Base-by-base conservation (phyloP, 2,329 filamentous ascomycete species). In the Cercospora sp. region DNA sequence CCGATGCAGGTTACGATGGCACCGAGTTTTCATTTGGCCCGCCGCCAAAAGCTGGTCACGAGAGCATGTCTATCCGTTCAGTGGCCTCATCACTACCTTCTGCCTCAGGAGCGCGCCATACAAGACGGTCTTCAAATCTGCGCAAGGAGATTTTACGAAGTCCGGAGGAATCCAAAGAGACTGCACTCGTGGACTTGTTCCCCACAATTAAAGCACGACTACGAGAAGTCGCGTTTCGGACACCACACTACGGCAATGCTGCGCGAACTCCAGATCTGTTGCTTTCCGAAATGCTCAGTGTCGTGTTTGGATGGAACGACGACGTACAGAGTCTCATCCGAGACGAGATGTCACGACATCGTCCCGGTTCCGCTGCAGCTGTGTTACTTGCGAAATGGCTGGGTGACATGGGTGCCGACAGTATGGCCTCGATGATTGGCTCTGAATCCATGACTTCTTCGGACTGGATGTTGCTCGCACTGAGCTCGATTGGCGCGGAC, bases 381-480 rank as follows among this genome's bases (percentile, higher is more conserved):
- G 91, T 98, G 62, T 85, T 98, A 45, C 85, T 99, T 4, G 87
- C 92, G 1, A 97, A 96, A 79, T 99, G 95, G 95, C 86, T 99
- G 0, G 93, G 94, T 13, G 91, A 97, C 70, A 88, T 92, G 43
- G 89, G 93, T 68, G 86, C 90, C 0, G 93, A 97, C 74, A 86
- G 93, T 49, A 91, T 97, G 87, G 86, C 89, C 10, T 88, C 91
- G 2, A 91, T 90, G 82, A 82, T 89, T 43, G 83, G 88, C 53
- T 91, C 93, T 0, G 89, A 94, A 72, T 90, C 92, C n/a, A 94
- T 95, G 86, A 94, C 93, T 9, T 93, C 91, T 2, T 92, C 92
- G 0, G 95, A 98, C 80, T 99, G 95, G 95, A 97, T 99, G 93
- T 82, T 98, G 67, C 83, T 99, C 40, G 94, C 95, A 10, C 81